Conservation (phyloP, 148 eudicot genomes). For the Heliamphora exappendiculata region DNA sequence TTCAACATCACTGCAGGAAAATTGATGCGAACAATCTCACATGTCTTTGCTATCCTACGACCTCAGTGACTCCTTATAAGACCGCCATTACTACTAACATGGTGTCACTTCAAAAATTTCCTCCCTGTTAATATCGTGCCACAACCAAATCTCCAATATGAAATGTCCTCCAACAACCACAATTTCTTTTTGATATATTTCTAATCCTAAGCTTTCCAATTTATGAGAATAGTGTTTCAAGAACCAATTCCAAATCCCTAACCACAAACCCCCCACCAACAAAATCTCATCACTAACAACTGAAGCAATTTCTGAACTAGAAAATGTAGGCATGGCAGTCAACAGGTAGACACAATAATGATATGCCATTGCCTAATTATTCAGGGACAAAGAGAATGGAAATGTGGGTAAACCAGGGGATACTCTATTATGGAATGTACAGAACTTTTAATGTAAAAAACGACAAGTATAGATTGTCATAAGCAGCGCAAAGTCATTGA, state of each 20-base stretch:
- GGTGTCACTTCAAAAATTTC: neutral
- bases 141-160: neutral
- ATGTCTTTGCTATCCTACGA: too few species aligned
- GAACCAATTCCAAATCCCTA: neutral
- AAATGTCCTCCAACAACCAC: neutral
- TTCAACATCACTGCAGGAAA: too few species aligned
- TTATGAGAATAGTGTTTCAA: neutral
- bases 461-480: neutral
- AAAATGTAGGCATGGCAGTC: neutral
- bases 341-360: neutral
- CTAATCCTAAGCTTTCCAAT: neutral
- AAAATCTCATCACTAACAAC: neutral
- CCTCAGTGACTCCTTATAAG: too few species aligned
- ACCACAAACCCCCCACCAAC: neutral
- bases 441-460: neutral
- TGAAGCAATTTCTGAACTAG: neutral
- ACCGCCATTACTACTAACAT: neutral
- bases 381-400: neutral
- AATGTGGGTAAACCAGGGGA: neutral
- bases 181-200: neutral
- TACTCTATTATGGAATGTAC: slow-evolving; percentile 5
- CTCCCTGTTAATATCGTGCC: neutral
- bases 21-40: too few species aligned
- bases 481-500: neutral
- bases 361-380: neutral